phyloP scores from a whole-genome alignment of 2,329 filamentous ascomycete genomes.

The Dothistroma pini region DNA sequence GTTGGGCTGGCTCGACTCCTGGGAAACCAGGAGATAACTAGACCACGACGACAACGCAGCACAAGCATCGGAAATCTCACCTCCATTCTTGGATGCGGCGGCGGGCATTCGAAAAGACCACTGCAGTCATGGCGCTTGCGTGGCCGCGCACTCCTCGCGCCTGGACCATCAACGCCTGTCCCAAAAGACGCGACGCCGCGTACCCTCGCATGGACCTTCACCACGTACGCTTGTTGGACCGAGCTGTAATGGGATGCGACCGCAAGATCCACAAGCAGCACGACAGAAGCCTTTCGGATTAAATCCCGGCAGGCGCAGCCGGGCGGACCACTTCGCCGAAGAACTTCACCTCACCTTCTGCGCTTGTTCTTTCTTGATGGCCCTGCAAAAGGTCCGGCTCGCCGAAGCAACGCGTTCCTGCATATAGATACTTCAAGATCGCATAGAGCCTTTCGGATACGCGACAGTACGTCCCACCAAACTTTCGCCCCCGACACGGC shows the following conservation, averaged over 20 bases:
- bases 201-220: not conserved
- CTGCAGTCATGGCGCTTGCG: not conserved
- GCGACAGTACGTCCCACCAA: not conserved
- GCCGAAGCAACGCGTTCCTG: not conserved
- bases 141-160: not conserved
- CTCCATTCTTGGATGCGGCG: not conserved
- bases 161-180: not conserved
- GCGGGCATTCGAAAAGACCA: not conserved
- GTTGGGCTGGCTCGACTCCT: not conserved
- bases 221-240: not conserved
- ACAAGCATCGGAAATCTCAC: not conserved
- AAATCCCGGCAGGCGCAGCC: not conserved
- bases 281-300: not conserved
- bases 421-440: not conserved
- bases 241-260: not conserved
- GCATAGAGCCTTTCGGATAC: not conserved
- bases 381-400: not conserved
- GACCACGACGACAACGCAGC: not conserved
- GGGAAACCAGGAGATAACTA: not conserved
- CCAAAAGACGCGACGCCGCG: not conserved
- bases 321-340: not conserved
- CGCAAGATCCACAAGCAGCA: no score
- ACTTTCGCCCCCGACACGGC: not conserved
- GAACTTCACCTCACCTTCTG: not conserved
- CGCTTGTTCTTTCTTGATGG: not conserved